These are phyloP conservation scores for Syncephalastrum contaminatum DNA, from an alignment of 371 early-diverging fungal species.

Conservation along the genomic window DNA sequence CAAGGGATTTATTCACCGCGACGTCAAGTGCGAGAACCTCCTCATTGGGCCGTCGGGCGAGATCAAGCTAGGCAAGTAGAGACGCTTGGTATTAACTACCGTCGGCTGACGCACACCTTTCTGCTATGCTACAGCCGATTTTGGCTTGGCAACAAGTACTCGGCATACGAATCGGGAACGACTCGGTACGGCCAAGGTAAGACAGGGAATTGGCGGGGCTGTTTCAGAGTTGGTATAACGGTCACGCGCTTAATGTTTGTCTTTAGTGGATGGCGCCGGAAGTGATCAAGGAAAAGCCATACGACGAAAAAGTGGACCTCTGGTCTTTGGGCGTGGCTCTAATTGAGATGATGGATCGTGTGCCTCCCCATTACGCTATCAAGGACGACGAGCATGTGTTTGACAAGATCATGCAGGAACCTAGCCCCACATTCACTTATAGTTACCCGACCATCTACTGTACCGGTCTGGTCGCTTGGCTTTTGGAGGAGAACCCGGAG, in stretches of 20 bases:
- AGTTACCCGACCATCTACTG: conserved; percentile 45
- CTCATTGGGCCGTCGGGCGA: conserved; percentile 42
- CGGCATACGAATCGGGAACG: conserved; percentile 35
- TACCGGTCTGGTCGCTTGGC: conserved; percentile 49
- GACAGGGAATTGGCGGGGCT: too few species aligned
- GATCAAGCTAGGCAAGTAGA: conserved; percentile 33
- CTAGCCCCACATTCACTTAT: conserved; percentile 48
- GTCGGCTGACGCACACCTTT: not conserved
- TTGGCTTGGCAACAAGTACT: conserved; percentile 44
- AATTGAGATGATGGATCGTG: conserved; percentile 59
- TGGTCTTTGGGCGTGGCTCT: conserved; percentile 52
- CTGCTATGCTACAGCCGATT: conserved; percentile 30
- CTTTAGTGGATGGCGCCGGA: conserved; percentile 57
- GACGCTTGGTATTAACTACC: not conserved
- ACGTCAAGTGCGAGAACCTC: conserved; percentile 51
- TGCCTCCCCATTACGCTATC: conserved; percentile 46
- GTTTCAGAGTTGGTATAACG: not conserved
- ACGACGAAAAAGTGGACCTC: conserved; percentile 46
- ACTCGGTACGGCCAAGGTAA: conserved; percentile 46
- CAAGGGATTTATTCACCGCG: conserved; percentile 50
- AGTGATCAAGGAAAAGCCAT: conserved; percentile 38
- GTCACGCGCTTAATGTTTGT: conserved; percentile 9
- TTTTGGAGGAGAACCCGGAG: conserved; percentile 37
- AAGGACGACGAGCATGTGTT: conserved; percentile 40
- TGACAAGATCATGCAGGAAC: conserved; percentile 31